These are phyloP conservation scores for Mycena albidolilacea DNA, from an alignment of 768 basidiomycete genomes.

Conservation along the genomic window DNA sequence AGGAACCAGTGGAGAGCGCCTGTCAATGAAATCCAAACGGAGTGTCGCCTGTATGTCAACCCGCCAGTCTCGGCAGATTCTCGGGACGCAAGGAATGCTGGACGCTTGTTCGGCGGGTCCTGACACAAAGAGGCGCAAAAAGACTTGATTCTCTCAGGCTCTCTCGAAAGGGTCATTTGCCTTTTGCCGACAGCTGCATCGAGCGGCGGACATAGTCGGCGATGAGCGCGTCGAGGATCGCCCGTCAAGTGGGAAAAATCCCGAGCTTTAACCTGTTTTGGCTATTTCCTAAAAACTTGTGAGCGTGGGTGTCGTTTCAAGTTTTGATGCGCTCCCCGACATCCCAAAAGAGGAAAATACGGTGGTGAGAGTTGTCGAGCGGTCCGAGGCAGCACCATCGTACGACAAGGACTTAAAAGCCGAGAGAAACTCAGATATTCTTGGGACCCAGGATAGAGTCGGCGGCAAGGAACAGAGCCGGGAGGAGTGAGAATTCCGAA, in stretches of 20 bases:
- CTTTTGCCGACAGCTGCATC: background rate
- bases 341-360: background rate
- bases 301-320: slow-evolving; percentile 15
- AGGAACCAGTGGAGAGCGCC: background rate
- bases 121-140: too few relatives aligned
- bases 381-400: too few relatives aligned
- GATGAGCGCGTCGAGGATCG: slow-evolving; percentile 13
- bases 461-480: too few relatives aligned
- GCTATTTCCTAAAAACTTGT: background rate
- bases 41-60: background rate
- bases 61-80: background rate
- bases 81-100: background rate
- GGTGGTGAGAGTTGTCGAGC: too few relatives aligned
- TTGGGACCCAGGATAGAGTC: too few relatives aligned
- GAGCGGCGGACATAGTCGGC: slow-evolving; percentile 25
- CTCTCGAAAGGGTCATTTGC: background rate
- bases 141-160: too few relatives aligned
- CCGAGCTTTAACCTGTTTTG: slow-evolving; percentile 10
- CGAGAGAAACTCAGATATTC: too few relatives aligned
- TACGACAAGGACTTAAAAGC: too few relatives aligned
- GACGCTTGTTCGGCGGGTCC: background rate
- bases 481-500: too few relatives aligned
- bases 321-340: background rate
- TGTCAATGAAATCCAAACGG: background rate
- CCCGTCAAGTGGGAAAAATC: background rate